Conservation (phyloP, 805 yeast genomes). For the Candida krabiensis region DNA sequence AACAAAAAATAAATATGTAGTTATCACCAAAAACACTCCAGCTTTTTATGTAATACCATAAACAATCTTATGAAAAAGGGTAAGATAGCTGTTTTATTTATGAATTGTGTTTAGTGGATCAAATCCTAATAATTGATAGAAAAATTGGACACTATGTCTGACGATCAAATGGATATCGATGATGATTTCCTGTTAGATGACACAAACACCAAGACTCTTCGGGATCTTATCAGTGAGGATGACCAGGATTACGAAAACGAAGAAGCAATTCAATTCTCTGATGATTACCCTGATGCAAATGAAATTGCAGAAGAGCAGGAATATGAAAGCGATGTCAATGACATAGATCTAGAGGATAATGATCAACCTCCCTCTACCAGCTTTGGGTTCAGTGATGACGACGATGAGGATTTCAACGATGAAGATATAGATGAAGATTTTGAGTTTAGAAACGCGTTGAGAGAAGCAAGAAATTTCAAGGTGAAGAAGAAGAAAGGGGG, state of each 20-base stretch:
- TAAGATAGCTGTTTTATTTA: too few species aligned
- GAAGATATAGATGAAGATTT: slow-evolving; percentile 42
- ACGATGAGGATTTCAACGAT: slow-evolving; percentile 28
- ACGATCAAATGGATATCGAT: slow-evolving; percentile 13
- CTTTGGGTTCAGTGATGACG: slow-evolving; percentile 33
- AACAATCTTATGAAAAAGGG: too few species aligned
- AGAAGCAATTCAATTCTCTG: slow-evolving; percentile 12
- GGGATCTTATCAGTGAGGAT: slow-evolving; percentile 25
- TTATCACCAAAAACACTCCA: too few species aligned
- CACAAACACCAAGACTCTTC: slow-evolving; percentile 24
- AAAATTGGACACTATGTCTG: too few species aligned
- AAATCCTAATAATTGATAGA: too few species aligned
- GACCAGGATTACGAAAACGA: slow-evolving; percentile 18
- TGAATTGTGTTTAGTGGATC: too few species aligned
- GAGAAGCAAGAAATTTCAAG: slow-evolving; percentile 67
- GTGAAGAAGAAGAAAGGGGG: slow-evolving; percentile 41
- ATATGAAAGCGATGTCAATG: slow-evolving; percentile 19
- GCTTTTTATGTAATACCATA: too few species aligned
- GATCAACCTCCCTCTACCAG: slow-evolving; percentile 23
- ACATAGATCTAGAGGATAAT: slow-evolving; percentile 26
- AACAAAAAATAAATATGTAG: too few species aligned
- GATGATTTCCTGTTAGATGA: slow-evolving; percentile 26
- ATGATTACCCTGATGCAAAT: slow-evolving; percentile 15
- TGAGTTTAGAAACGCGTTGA: slow-evolving; percentile 59
- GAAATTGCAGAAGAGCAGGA: slow-evolving; percentile 13